A percentile compares a stretch with the other conserved stretches of the same genome.
Evolutionary conservation across 75 land plant genomes (phyloP).

Genomic region (Azolla pinnata): DNA sequence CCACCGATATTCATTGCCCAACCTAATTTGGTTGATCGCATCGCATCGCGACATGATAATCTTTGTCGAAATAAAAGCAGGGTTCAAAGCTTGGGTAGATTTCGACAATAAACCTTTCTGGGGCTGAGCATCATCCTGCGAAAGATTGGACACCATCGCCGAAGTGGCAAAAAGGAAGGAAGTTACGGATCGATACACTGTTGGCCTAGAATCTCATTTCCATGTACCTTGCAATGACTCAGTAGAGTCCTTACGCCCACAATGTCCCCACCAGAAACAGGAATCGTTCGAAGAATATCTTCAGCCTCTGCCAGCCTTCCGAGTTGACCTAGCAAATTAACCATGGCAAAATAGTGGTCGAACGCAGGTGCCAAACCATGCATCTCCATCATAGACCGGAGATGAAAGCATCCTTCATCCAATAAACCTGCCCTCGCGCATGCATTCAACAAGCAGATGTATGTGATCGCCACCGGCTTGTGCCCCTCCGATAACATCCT

Average conservation of each 20-base stretch:
- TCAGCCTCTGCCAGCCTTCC: slow-evolving; percentile 3
- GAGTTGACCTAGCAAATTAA: slow-evolving; percentile 1
- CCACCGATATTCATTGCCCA: too few species aligned
- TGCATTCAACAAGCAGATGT: slow-evolving; percentile 3
- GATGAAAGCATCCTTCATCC: slow-evolving; percentile 1
- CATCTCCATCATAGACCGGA: background rate
- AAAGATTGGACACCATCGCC: too few species aligned
- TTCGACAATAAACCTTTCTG: too few species aligned
- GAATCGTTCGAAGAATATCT: slow-evolving; percentile 6
- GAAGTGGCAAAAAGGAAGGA: too few species aligned
- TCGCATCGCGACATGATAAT: too few species aligned
- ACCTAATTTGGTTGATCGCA: too few species aligned
- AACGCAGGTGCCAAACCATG: background rate
- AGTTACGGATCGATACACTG: too few species aligned
- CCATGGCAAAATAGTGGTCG: background rate
- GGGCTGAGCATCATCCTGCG: too few species aligned
- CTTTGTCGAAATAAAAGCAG: too few species aligned
- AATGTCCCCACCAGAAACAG: background rate
- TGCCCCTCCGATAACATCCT: slow-evolving; percentile 2
- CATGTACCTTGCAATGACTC: background rate
- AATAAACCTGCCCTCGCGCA: slow-evolving; percentile 1
- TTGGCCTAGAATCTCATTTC: background rate
- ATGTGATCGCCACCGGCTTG: slow-evolving; percentile 4
- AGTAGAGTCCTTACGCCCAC: background rate
- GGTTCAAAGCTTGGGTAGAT: too few species aligned